Evolutionary conservation across 1,284 basidiomycete genomes (phyloP).

Genomic region (Trametes versicolor): DNA sequence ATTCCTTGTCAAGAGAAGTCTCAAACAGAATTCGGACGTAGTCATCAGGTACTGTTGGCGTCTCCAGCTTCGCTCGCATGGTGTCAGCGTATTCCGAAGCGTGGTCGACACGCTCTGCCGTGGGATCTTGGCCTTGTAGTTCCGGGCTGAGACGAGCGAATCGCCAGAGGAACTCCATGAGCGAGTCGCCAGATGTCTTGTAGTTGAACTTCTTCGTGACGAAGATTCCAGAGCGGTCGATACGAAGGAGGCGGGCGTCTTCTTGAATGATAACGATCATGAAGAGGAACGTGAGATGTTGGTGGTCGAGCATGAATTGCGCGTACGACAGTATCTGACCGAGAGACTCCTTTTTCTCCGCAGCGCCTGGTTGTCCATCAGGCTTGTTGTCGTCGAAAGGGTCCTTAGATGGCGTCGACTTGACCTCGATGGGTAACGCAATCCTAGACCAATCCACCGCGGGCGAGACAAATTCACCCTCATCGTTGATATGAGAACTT

Average conservation of each 20-base stretch:
- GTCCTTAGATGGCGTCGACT: background rate
- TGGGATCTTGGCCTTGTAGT: conserved; percentile 1
- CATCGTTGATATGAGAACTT: too few relatives aligned
- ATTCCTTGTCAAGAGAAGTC: conserved; percentile 1
- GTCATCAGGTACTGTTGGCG: background rate
- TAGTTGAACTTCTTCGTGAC: conserved; percentile 10
- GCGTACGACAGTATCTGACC: conserved; percentile 4
- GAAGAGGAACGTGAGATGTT: conserved; percentile 16
- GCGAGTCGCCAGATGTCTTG: background rate
- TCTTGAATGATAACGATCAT: conserved; percentile 12
- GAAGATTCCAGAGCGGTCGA: conserved; percentile 10
- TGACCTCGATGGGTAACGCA: background rate
- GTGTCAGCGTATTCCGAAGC: background rate
- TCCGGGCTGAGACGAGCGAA: background rate
- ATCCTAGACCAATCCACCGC: conserved; percentile 12
- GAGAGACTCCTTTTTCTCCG: background rate
- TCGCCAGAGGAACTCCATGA: conserved; percentile 11
- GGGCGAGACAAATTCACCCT: background rate
- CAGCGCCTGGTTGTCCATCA: background rate
- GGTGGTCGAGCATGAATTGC: conserved; percentile 3
- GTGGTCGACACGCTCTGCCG: background rate
- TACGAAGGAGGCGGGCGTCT: conserved; percentile 10
- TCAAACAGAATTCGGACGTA: conserved; percentile 5
- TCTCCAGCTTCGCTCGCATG: background rate
- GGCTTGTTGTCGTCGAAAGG: background rate